Evolutionary conservation across 352 stramenopile genomes (phyloP).

Genomic region (Phytopythium litorale): DNA sequence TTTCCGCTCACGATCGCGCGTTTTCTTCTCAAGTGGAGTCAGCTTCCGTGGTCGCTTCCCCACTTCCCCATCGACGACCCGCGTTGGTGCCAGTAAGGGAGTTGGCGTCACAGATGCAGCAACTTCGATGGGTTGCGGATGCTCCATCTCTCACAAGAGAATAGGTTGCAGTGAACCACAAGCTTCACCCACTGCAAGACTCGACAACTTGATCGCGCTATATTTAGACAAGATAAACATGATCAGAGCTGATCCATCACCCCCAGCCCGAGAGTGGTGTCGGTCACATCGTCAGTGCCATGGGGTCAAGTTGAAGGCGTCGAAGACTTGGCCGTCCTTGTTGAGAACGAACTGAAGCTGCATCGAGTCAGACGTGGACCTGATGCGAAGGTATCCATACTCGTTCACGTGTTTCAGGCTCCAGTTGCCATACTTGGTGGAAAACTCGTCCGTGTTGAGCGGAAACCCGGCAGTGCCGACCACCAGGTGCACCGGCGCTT

Average conservation of each 20-base stretch:
- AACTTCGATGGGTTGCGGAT: neutral
- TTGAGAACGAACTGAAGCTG: conserved; percentile 66
- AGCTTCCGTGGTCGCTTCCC: conserved; percentile 23
- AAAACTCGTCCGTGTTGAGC: conserved; percentile 46
- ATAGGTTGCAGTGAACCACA: no score
- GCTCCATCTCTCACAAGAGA: neutral
- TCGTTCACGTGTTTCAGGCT: conserved; percentile 60
- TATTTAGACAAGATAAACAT: neutral
- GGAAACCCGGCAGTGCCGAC: conserved; percentile 72
- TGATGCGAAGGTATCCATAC: conserved; percentile 63
- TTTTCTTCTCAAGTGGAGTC: conserved; percentile 47
- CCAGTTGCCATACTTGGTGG: conserved; percentile 56
- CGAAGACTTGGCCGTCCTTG: conserved; percentile 58
- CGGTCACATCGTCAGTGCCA: conserved; percentile 13
- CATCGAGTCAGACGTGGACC: conserved; percentile 34
- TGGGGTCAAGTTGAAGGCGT: conserved; percentile 39
- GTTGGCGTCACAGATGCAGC: neutral
- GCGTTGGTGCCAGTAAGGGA: neutral
- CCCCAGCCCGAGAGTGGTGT: no score
- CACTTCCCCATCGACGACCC: neutral
- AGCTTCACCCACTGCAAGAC: neutral
- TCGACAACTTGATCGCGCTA: neutral
- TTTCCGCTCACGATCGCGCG: conserved; percentile 41
- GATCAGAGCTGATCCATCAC: no score
- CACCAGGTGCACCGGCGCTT: conserved; percentile 69